Conservation (phyloP, 2,329 filamentous ascomycete genomes). For the Aureobasidium sp. region DNA sequence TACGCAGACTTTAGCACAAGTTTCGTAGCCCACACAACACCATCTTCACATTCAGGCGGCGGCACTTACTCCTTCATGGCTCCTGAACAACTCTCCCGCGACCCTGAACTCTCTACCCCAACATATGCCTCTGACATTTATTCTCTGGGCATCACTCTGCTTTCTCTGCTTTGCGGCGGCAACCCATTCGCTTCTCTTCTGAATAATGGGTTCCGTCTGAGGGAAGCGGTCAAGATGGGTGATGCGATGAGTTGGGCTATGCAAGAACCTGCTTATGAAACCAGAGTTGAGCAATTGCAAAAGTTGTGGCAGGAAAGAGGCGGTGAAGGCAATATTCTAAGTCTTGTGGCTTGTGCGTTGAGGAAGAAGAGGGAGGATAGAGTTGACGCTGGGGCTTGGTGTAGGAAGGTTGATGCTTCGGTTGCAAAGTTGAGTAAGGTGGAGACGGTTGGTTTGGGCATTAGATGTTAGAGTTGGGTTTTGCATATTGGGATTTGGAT, state of each 20-base stretch:
- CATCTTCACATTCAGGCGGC: constrained; percentile 18
- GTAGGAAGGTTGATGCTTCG: not conserved
- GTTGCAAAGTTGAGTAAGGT: not conserved
- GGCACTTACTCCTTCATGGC: constrained; percentile 41
- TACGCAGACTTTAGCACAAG: constrained; percentile 40
- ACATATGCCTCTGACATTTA: constrained; percentile 35
- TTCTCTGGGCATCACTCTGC: constrained; percentile 37
- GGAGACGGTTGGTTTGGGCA: not conserved
- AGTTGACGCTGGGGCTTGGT: constrained; percentile 22
- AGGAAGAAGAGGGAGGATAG: constrained; percentile 28
- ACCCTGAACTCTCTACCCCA: constrained; percentile 23
- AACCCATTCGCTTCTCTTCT: constrained; percentile 33
- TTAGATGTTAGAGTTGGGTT: not conserved
- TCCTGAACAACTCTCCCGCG: constrained; percentile 25
- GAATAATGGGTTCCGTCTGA: constrained; percentile 34
- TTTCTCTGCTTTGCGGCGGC: constrained; percentile 34
- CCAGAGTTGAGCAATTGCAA: constrained; percentile 26
- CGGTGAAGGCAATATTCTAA: constrained; percentile 23
- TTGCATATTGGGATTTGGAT: not conserved
- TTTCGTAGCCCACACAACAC: constrained; percentile 34
- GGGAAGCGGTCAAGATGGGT: constrained; percentile 38
- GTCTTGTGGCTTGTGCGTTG: constrained; percentile 33
- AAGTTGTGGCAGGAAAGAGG: constrained; percentile 19
- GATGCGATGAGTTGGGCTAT: constrained; percentile 33
- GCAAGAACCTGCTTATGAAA: constrained; percentile 28